Evolutionary conservation across 768 basidiomycete genomes (phyloP).

Genomic region (Hysterangium stoloniferum): DNA sequence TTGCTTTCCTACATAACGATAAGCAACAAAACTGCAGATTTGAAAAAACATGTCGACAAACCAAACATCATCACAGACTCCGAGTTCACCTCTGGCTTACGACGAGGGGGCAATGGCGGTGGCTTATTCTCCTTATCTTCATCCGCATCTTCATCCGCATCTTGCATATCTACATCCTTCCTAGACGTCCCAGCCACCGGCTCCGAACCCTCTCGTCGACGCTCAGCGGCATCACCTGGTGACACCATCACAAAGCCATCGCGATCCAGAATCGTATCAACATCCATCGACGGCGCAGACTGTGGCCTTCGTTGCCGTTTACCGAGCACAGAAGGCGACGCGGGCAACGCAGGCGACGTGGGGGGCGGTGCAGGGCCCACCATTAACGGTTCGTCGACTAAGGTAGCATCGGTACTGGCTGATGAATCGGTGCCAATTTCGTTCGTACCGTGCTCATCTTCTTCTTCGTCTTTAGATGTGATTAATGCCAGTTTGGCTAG

Average conservation of each 20-base stretch:
- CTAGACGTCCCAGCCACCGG: background rate
- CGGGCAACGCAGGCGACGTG: conserved; percentile 10
- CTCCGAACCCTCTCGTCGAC: background rate
- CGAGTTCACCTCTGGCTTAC: conserved; percentile 36
- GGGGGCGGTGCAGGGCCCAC: conserved; percentile 17
- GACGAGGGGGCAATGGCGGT: conserved; percentile 48
- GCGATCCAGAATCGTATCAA: conserved; percentile 42
- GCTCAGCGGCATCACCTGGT: conserved; percentile 16
- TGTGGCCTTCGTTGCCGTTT: conserved; percentile 44
- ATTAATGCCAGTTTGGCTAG: conserved; percentile 88
- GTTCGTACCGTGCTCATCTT: conserved; percentile 53
- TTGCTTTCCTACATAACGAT: conserved; percentile 63
- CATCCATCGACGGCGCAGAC: conserved; percentile 36
- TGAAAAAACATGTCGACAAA: conserved; percentile 22
- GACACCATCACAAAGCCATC: conserved; percentile 37
- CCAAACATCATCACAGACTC: conserved; percentile 91
- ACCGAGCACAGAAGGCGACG: conserved; percentile 53
- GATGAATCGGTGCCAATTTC: conserved; percentile 71
- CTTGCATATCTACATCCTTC: conserved; percentile 26
- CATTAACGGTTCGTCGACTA: conserved; percentile 60
- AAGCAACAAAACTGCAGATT: conserved; percentile 12
- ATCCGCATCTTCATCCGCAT: conserved; percentile 15
- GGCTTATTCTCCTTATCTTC: conserved; percentile 32
- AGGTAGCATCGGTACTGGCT: conserved; percentile 81
- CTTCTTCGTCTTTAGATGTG: conserved; percentile 85